Conservation (phyloP, 352 stramenopile genomes). For the Globisporangium iwayamae region DNA sequence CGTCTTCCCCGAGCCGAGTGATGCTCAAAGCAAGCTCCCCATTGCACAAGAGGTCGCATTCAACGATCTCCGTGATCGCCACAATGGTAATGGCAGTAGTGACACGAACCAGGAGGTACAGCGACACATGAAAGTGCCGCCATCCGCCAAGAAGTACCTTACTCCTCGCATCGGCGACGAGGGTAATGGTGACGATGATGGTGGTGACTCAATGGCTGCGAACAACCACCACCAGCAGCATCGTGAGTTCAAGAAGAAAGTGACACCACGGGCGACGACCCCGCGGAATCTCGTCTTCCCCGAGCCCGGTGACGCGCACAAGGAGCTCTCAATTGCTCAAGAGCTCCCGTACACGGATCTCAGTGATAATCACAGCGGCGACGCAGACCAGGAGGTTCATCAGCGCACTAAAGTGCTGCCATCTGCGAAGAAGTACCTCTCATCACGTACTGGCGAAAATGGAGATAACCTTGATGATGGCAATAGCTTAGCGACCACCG, state of each 20-base stretch:
- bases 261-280: slow-evolving; percentile 19
- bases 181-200: not conserved
- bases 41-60: not conserved
- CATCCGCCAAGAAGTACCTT: slow-evolving; percentile 11
- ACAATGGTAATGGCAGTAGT: no score
- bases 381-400: slow-evolving; percentile 9
- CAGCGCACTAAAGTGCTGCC: not conserved
- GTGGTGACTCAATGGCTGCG: not conserved
- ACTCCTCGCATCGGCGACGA: not conserved
- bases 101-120: slow-evolving; percentile 9
- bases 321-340: slow-evolving; percentile 2
- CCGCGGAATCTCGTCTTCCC: slow-evolving; percentile 38
- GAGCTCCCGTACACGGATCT: not conserved
- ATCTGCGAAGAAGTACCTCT: slow-evolving; percentile 12
- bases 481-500: not conserved
- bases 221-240: slow-evolving; percentile 8
- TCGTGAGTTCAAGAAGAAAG: slow-evolving; percentile 16
- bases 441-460: not conserved
- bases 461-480: not conserved
- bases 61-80: not conserved
- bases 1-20: slow-evolving; percentile 30
- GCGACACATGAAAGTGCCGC: slow-evolving; percentile 2
- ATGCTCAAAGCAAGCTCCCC: slow-evolving; percentile 9
- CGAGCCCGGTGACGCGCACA: slow-evolving; percentile 22
- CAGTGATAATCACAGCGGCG: not conserved